Base-by-base conservation (phyloP, 176 grass and related monocot genomes). In the Panicum miliaceum region DNA sequence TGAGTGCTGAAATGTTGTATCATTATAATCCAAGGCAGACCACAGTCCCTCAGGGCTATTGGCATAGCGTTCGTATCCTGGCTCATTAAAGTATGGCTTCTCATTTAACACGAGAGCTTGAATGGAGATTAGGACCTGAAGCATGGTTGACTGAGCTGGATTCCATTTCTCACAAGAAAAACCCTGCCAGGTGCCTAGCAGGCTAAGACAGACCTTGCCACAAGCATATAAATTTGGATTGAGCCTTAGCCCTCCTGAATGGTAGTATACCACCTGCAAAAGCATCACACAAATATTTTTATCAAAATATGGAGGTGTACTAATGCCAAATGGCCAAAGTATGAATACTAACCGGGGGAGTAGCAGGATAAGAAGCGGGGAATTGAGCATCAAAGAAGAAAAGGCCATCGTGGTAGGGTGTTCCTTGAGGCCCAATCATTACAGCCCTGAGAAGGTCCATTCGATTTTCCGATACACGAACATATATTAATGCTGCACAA, bases 361-460 rank as follows among this genome's bases (percentile, higher is more conserved):
- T 62, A 63, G 91, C 40, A 63, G 94, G 95, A 77, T 94, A 97
- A 77, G 75, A 79, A 22, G 84, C 12, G 67, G 92, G 64, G 71
- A 97, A 97, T 8, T 90, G 90, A 77, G 86, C 84, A 83, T 97
- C 95, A 83, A 97, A 97, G 88, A 97, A 97, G 79, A 97, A 97
- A 57, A 97, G 95, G 50, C 95, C 95, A 85, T 97, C 87, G 87
- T 97, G 95, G 59, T 97, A 97, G 12, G 95, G 95, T 82, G 95
- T 97, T 83, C 92, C 95, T 68, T 87, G 73, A 63, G 95, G 88
- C 42, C 95, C 95, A 73, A 94, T 68, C 35, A 97, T 89, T 65
- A 89, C 95, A 71, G 95, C 95, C 64, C 95, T 94, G 48, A 97
- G 92, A 82, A 97, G 92, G 81, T 97, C 95, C 74, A 97, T 97